Evolutionary conservation across 2,329 filamentous ascomycete genomes (phyloP).

Genomic region (Beauveria sp.): DNA sequence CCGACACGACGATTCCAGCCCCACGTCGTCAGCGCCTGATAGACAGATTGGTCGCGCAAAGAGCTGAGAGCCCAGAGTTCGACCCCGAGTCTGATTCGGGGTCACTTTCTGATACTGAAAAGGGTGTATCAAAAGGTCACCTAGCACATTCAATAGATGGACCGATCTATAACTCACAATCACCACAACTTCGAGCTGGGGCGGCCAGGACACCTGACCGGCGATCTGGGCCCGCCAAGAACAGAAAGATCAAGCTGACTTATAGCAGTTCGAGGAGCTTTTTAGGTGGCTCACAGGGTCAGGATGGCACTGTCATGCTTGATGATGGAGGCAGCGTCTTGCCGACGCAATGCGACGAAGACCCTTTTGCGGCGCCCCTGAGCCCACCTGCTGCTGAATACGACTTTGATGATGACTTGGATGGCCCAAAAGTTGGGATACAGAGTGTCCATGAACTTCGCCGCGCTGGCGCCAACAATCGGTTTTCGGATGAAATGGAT

Average conservation of each 20-base stretch:
- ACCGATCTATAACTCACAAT: neutral
- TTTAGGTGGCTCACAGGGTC: constrained; percentile 20
- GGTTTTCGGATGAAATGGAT: constrained; percentile 58
- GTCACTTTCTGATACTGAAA: neutral
- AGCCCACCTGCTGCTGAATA: constrained; percentile 17
- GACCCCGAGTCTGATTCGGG: constrained; percentile 17
- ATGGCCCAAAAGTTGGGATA: constrained; percentile 40
- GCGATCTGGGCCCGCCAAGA: constrained; percentile 20
- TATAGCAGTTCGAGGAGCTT: constrained; percentile 28
- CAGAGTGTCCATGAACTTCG: constrained; percentile 58
- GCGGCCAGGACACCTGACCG: constrained; percentile 19
- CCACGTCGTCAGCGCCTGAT: constrained; percentile 27
- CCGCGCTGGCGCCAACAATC: constrained; percentile 58
- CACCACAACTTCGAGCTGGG: neutral
- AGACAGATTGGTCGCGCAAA: constrained; percentile 34
- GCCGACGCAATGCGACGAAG: neutral
- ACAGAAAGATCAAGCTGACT: constrained; percentile 27
- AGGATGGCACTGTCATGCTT: constrained; percentile 12
- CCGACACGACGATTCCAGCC: neutral
- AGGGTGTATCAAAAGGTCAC: neutral
- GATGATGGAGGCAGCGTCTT: neutral
- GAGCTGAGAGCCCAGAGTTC: constrained; percentile 25
- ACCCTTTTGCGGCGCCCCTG: neutral
- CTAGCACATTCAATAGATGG: neutral
- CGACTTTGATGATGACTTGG: constrained; percentile 27